phyloP scores from a whole-genome alignment of 73 alveolate species.

The Stentor roeselii region DNA sequence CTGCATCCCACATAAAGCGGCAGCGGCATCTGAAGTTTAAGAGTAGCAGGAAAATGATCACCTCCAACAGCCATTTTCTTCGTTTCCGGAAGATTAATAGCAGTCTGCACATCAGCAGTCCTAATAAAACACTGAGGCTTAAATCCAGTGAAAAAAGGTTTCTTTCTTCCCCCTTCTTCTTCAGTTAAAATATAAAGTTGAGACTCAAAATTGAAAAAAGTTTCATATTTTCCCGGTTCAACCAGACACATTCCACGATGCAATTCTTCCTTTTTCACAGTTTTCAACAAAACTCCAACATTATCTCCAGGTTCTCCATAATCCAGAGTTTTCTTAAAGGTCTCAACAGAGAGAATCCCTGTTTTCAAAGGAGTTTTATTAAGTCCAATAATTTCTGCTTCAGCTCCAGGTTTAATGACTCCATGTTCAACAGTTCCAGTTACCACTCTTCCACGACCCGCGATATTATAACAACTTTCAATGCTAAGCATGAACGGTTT shows the following conservation, averaged over 20 bases:
- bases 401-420: conserved; percentile 76
- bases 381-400: conserved; percentile 84
- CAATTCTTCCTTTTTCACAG: conserved; percentile 48
- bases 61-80: conserved; percentile 93
- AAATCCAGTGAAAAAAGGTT: conserved; percentile 90
- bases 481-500: conserved; percentile 73
- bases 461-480: conserved; percentile 68
- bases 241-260: conserved; percentile 58
- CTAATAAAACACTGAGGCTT: conserved; percentile 81
- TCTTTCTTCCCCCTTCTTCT: conserved; percentile 95
- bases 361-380: conserved; percentile 73
- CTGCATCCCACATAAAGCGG: conserved; percentile 71
- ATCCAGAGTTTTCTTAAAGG: conserved; percentile 86
- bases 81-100: conserved; percentile 55
- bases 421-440: conserved; percentile 96
- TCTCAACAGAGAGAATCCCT: conserved; percentile 63
- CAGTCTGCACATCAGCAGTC: conserved; percentile 85
- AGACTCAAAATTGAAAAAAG: conserved; percentile 65
- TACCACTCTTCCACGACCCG: conserved; percentile 94
- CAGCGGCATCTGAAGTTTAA: conserved; percentile 68
- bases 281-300: conserved; percentile 81
- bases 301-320: conserved; percentile 94
- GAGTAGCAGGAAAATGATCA: conserved; percentile 64
- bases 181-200: conserved; percentile 81
- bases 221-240: conserved; percentile 63